Evolutionary conservation across 2,329 filamentous ascomycete species (phyloP).

Genomic region (Zalaria obscura): DNA sequence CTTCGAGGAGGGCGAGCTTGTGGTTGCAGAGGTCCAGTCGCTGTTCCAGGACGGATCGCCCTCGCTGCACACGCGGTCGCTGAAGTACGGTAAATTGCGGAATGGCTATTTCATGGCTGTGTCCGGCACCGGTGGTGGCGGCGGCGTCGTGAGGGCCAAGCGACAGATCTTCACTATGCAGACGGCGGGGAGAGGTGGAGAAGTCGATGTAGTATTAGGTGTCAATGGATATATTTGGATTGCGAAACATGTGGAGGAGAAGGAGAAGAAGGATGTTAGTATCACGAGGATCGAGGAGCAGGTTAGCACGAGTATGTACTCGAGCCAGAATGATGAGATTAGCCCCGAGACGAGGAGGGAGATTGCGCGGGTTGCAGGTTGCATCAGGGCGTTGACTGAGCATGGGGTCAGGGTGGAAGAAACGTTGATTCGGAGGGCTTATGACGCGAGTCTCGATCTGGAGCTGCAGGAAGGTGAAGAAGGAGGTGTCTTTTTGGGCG

Average conservation of each 20-base stretch:
- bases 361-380: constrained; percentile 70
- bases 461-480: constrained; percentile 46
- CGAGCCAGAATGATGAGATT: constrained; percentile 85
- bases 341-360: constrained; percentile 64
- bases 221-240: constrained; percentile 98
- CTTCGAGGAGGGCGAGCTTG: constrained; percentile 84
- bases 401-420: constrained; percentile 77
- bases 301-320: constrained; percentile 76
- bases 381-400: constrained; percentile 71
- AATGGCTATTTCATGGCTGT: constrained; percentile 86
- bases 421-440: constrained; percentile 70
- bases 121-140: constrained; percentile 59
- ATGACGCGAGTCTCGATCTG: constrained; percentile 67
- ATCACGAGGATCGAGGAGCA: constrained; percentile 83
- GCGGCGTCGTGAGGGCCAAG: constrained; percentile 69
- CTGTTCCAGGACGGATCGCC: constrained; percentile 77
- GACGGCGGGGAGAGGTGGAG: constrained; percentile 42
- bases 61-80: constrained; percentile 71
- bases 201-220: constrained; percentile 75
- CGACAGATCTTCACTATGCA: constrained; percentile 80
- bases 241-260: constrained; percentile 59
- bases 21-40: constrained; percentile 89
- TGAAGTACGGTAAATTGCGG: constrained; percentile 89
- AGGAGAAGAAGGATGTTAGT: constrained; percentile 38
- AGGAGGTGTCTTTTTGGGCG: constrained; percentile 23